A percentile compares a stretch with the other conserved stretches of the same genome.
Conservation (phyloP, 345 rosid genomes). For the Melaleuca quinquenervia region DNA sequence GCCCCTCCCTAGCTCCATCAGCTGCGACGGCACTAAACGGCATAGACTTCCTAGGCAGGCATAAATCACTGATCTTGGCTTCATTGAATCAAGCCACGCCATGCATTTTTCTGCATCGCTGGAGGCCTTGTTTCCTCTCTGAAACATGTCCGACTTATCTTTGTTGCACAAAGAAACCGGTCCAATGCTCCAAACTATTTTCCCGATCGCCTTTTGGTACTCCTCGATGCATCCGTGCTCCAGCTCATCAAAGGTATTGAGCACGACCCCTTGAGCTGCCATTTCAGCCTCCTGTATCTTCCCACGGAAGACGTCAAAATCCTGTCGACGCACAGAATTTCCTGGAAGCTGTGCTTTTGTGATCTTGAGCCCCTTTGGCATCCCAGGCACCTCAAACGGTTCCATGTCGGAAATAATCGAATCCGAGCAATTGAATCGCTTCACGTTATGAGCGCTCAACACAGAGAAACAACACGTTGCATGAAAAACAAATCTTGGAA, state of each 20-base stretch:
- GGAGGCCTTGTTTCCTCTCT: conserved; percentile 59
- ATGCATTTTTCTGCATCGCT: conserved; percentile 23
- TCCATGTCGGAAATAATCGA: conserved; percentile 25
- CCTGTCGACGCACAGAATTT: conserved; percentile 25
- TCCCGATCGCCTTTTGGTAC: conserved; percentile 30
- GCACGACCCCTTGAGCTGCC: conserved; percentile 47
- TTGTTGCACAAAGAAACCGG: conserved; percentile 62
- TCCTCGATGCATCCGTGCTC: conserved; percentile 37
- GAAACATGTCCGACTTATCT: conserved; percentile 23
- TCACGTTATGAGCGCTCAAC: conserved; percentile 40
- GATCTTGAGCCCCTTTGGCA: conserved; percentile 32
- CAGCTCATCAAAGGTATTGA: conserved; percentile 50
- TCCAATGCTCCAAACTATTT: conserved; percentile 71
- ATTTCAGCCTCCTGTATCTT: conserved; percentile 62
- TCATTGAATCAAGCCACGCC: conserved; percentile 44
- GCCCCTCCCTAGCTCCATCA: conserved; percentile 57
- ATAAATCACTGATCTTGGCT: conserved; percentile 52
- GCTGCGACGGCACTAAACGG: conserved; percentile 44
- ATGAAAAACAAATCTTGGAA: conserved; percentile 70
- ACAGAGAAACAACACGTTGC: conserved; percentile 69
- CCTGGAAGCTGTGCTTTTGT: conserved; percentile 58
- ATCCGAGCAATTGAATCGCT: conserved; percentile 25
- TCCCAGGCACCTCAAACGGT: conserved; percentile 44
- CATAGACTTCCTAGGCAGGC: conserved; percentile 76
- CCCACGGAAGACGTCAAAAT: conserved; percentile 41